These are phyloP conservation scores for Aspergillus pseudoterreus DNA, from an alignment of 2,329 filamentous ascomycete species.

Conservation along the genomic window DNA sequence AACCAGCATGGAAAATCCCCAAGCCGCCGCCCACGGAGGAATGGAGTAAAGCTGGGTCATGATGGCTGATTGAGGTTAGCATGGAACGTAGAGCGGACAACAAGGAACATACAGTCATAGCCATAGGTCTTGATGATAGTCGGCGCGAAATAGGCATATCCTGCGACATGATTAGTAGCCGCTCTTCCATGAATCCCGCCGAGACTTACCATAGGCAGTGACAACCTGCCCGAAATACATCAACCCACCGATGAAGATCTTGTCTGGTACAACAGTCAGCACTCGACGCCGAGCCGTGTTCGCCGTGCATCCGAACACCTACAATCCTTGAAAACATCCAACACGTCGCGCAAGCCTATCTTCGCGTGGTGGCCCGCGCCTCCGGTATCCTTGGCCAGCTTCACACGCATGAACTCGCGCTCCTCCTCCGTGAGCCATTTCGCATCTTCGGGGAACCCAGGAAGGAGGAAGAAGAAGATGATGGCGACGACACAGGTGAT, in stretches of 20 bases:
- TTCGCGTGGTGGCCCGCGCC: conserved; percentile 60
- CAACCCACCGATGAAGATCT: conserved; percentile 68
- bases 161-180: conserved; percentile 22
- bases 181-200: neutral
- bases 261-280: conserved; percentile 38
- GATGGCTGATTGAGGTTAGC: conserved; percentile 36
- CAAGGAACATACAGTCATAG: conserved; percentile 46
- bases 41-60: conserved; percentile 51
- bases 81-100: neutral
- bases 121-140: conserved; percentile 66
- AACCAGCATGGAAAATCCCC: conserved; percentile 71
- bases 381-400: conserved; percentile 67
- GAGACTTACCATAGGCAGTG: conserved; percentile 59
- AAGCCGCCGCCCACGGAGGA: conserved; percentile 66
- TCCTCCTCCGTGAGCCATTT: conserved; percentile 72
- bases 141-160: conserved; percentile 72
- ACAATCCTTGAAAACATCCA: conserved; percentile 65
- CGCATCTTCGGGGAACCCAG: conserved; percentile 70
- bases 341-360: conserved; percentile 57
- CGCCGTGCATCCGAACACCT: conserved; percentile 12
- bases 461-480: conserved; percentile 61
- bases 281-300: neutral
- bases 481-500: conserved; percentile 61
- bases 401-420: conserved; percentile 61
- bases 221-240: conserved; percentile 82